Base-by-base conservation (phyloP, 2,329 filamentous ascomycete species). In the Amphichorda felina region DNA sequence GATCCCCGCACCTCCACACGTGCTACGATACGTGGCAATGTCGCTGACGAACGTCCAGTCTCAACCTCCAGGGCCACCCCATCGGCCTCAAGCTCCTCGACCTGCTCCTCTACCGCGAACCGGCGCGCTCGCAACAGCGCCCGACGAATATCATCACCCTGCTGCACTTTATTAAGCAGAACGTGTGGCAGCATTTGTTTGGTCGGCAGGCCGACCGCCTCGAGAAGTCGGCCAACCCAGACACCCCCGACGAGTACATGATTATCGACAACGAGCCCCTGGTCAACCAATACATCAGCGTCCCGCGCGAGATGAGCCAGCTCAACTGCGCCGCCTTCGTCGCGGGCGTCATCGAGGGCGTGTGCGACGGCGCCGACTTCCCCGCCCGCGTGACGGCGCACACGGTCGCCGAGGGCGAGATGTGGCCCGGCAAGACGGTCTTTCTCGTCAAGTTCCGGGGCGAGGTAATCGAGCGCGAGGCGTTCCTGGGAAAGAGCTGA, bases 181-280 rank as follows among this genome's bases (percentile, higher is more conserved):
- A 81, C 37, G 70, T 95, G 37, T 98, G 89, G 83, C 78, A 82
- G 45, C 83, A 94, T 58, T 81, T 98, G 33, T 98, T 98, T 59
- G 79, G 76, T 26, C 82, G 89, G 2, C 80, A 88, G 38, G 91
- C 91, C 19, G 89, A 96, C 61, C 82, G 86, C 14, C 77, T 98
- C 39, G 91, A 98, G 63, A 88, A 91, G 61, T 85, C 79, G 40
- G 78, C 78, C 36, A 80, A 84, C 50, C 79, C 83, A 8, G 75
- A 79, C 36, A 89, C 87, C 35, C 80, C 85, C 8, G 86, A 91
- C 48, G 89, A 96, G 65, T 98, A 96, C 68, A 96, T 98, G 89
- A 91, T 98, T 49, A 85, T 88, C 49, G 91, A 98, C 63, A 96
- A 98, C 61, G 91, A 96, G 56, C 91, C 91, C 16, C 70, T 96